These are phyloP conservation scores for Solanum chmielewskii DNA, from an alignment of 257 asterid species.

Conservation along the genomic window DNA sequence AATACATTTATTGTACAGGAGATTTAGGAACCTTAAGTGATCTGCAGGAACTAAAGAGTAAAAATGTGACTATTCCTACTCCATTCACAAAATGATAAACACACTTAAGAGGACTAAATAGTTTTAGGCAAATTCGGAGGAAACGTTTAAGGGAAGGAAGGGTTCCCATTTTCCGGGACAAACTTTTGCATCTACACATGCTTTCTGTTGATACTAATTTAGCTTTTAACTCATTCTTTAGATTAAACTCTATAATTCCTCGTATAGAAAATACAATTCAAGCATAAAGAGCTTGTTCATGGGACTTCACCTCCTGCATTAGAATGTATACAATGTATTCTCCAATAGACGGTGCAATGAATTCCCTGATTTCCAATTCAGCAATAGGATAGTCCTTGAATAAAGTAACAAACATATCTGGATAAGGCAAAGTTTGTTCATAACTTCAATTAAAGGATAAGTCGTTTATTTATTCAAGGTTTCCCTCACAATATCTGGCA, in stretches of 20 bases:
- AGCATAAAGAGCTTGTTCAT: slow-evolving; percentile 50
- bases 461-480: slow-evolving; percentile 1
- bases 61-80: neutral
- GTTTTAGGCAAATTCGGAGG: neutral
- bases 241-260: slow-evolving; percentile 13
- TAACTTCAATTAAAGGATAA: too few species aligned
- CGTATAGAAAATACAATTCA: slow-evolving; percentile 24
- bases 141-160: neutral
- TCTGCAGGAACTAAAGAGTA: neutral
- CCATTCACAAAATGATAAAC: neutral
- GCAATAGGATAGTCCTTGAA: too few species aligned
- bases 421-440: too few species aligned
- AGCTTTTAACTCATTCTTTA: slow-evolving; percentile 32
- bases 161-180: too few species aligned
- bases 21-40: neutral
- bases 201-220: slow-evolving; percentile 51
- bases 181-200: slow-evolving; percentile 49
- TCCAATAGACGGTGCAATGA: too few species aligned
- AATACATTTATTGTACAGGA: neutral
- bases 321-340: too few species aligned
- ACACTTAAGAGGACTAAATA: neutral
- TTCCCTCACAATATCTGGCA: slow-evolving; percentile 28
- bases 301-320: slow-evolving; percentile 35
- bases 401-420: too few species aligned
- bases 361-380: too few species aligned